Percentiles rank a stretch among this genome's conserved stretches.
Evolutionary conservation across 805 yeast species (phyloP).

Genomic region (Cyberlindnera subsufficiens): DNA sequence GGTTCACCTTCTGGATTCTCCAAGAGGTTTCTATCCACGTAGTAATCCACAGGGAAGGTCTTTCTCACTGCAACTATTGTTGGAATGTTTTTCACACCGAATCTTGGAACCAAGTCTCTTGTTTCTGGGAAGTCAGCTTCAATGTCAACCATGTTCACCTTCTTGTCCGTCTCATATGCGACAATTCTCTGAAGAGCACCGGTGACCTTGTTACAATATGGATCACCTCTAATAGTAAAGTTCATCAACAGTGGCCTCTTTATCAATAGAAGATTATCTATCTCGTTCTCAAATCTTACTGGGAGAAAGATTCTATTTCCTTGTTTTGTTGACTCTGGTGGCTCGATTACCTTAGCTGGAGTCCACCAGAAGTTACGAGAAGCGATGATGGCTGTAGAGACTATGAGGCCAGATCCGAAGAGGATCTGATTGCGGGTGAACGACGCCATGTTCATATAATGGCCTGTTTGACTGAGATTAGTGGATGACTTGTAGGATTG

Average conservation of each 20-base stretch:
- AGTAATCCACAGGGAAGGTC: slow-evolving; percentile 48
- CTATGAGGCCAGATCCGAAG: slow-evolving; percentile 21
- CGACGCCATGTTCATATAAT: slow-evolving; percentile 12
- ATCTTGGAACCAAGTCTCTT: slow-evolving; percentile 50
- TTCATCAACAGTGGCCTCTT: slow-evolving; percentile 62
- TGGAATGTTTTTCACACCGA: slow-evolving; percentile 54
- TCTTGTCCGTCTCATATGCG: slow-evolving; percentile 40
- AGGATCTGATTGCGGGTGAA: slow-evolving; percentile 18
- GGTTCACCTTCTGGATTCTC: slow-evolving; percentile 29
- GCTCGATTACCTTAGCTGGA: slow-evolving; percentile 31
- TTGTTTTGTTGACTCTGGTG: slow-evolving; percentile 28
- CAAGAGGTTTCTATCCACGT: slow-evolving; percentile 20
- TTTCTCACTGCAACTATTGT: slow-evolving; percentile 61
- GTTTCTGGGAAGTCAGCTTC: slow-evolving; percentile 59
- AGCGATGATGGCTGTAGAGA: slow-evolving; percentile 15
- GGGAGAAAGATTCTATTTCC: slow-evolving; percentile 44
- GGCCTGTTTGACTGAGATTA: neutral
- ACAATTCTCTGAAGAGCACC: slow-evolving; percentile 52
- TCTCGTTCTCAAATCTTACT: slow-evolving; percentile 51
- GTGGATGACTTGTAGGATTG: too few species aligned
- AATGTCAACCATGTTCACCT: slow-evolving; percentile 61
- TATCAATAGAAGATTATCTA: slow-evolving; percentile 45
- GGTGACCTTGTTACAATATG: slow-evolving; percentile 55
- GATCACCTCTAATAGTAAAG: slow-evolving; percentile 65
- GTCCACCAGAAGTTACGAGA: slow-evolving; percentile 27